Evolutionary conservation across 345 rosid genomes (phyloP), one percentile per base, ranked within the genome.

Genomic region (Eutrema heterophyllum): DNA sequence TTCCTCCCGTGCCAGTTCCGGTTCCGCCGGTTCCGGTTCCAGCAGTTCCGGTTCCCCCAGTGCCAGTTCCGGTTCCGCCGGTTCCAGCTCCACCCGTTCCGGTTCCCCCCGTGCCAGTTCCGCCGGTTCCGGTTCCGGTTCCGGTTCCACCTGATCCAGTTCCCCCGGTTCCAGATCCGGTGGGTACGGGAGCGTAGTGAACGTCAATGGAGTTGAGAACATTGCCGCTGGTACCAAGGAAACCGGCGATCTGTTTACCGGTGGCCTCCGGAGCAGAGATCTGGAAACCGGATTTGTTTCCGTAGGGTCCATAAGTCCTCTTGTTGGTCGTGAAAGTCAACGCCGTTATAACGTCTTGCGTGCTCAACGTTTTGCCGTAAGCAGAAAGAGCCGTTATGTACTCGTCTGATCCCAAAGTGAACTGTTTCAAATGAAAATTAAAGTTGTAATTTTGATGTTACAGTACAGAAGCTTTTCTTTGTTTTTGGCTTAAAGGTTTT

Each of bases 221-320:
- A 29, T 29, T 74, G 67, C 67, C 46, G 41, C 78, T 57, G 13
- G 60, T 38, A 5, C 79, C 79, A 75, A 41, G 64, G 50, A 75
- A 75, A 40, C 79, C 79, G 32, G 69, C 56, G 40, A 75, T 68
- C 60, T 74, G 78, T 53, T 75, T 68, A 62, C 79, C 79, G 15
- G 63, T 60, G 0, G 54, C 46, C 6, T 40, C 63, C 1, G 63
- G 69, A 68, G 69, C 73, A 41, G 79, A 75, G 16, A 68, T 67
- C 69, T 75, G 73, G 57, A 4, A 59, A 53, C 79, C 50, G 32
- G 80, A 26, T 71, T 70, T 70, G 39, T 30, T 71, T 10, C 80
- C 80, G 62, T 63, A 77, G 1, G 80, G 76, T 27, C 80, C 80
- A 58, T 46, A 57, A 24, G 80, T 64, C 5, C 1, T 24, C 76